phyloP scores from a whole-genome alignment of 345 rosid genomes.

The Dovyalis caffra region DNA sequence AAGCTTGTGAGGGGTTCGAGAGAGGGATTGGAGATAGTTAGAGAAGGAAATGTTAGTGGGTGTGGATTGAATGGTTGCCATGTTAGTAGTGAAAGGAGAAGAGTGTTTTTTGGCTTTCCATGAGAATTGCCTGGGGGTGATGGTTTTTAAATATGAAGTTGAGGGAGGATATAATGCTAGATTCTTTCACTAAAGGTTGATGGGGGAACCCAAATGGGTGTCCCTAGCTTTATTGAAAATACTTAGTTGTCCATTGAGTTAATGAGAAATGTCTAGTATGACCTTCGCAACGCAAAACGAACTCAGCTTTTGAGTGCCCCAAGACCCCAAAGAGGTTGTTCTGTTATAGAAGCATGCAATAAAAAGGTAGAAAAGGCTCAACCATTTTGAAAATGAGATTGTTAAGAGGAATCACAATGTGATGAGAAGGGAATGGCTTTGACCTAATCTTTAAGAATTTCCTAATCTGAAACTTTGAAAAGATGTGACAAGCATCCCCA shows the following conservation, averaged over 20 bases:
- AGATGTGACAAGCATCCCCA: conserved; percentile 44
- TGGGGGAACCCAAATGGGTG: conserved; percentile 32
- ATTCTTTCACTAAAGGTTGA: conserved; percentile 34
- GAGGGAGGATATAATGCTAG: conserved; percentile 15
- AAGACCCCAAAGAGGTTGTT: conserved; percentile 30
- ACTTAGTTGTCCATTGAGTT: conserved; percentile 20
- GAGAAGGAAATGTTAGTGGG: conserved; percentile 28
- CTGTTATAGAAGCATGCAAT: conserved; percentile 44
- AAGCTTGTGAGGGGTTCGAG: conserved; percentile 80
- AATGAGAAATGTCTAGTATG: conserved; percentile 12
- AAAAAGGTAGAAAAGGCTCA: conserved; percentile 22
- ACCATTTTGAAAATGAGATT: conserved; percentile 29
- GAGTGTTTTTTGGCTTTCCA: conserved; percentile 24
- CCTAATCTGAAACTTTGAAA: conserved; percentile 31
- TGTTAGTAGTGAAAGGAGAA: conserved; percentile 19
- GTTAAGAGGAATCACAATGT: conserved; percentile 35
- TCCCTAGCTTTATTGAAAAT: conserved; percentile 21
- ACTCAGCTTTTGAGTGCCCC: conserved; percentile 35
- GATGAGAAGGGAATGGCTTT: conserved; percentile 28
- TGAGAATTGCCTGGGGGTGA: conserved; percentile 29
- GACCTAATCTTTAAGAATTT: conserved; percentile 46
- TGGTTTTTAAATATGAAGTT: conserved; percentile 38
- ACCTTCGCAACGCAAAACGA: not conserved
- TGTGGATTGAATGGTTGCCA: conserved; percentile 31
- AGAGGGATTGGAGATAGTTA: conserved; percentile 59